Evolutionary conservation across 371 early-diverging fungal species (phyloP), one percentile per base, ranked within the genome.

Genomic region (Apophysomyces sp.): DNA sequence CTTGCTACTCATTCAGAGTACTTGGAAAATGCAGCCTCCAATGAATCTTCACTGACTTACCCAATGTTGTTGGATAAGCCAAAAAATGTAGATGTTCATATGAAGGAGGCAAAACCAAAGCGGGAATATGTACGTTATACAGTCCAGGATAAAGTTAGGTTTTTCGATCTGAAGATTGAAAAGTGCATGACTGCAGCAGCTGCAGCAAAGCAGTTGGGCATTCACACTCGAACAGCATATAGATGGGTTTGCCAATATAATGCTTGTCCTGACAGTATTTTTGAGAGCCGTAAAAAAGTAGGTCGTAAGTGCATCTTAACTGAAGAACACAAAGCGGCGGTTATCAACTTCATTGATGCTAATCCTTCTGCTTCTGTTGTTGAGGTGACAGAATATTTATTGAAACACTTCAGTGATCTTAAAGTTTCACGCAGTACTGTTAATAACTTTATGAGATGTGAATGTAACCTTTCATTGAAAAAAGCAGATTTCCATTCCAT

Each of bases 141-240:
- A n/a, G n/a, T n/a, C n/a, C n/a, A n/a, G n/a, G n/a, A n/a, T n/a
- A n/a, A n/a, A n/a, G n/a, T n/a, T n/a, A n/a, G n/a, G n/a, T n/a
- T n/a, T n/a, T n/a, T n/a, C n/a, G n/a, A n/a, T n/a, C n/a, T 40
- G 36, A 4, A 26, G 40, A 61, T 61, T 61, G 61, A 54, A 40
- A 56, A 36, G 26, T 52, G 39, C 26, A 52, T 27, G 61, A 54
- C 53, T 28, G 61, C 61, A 27, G 30, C 61, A 54, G 39, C 54
- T 40, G 61, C 55, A 53, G 54, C 54, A 3, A 61, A 61, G 11
- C 29, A 54, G 55, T 55, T 61, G 53, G 90, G 49, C 78, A 66
- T 61, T 36, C 55, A 61, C 27, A 28, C 24, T 54, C 40, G 54
- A 26, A 53, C 39, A 31, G 56, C 61, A 18, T 55, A 58, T 28